Base-by-base conservation (phyloP, 306 rosid genomes). In the Clitoria ternatea region DNA sequence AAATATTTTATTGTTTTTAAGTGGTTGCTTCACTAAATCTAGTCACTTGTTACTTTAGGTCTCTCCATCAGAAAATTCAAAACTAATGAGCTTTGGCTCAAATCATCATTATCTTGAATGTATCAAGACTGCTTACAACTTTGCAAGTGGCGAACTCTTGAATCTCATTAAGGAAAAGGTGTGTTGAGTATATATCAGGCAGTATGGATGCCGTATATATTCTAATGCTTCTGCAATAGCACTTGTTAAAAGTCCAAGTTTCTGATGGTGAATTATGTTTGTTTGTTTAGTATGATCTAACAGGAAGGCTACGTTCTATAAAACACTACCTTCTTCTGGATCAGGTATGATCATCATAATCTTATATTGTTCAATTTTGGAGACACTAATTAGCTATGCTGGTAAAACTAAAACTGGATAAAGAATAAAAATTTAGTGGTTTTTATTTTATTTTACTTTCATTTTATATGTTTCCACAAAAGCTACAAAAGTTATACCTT, bases 291-390 rank as follows among this genome's bases (percentile, higher is more conserved):
- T 94, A 83, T 85, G 97, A 90, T 77, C 88, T 94, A 65, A 42
- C 85, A 44, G 98, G 95, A 85, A 94, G 86, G 84, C 84, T 94
- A 82, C 87, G 84, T 65, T 94, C 98, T 19, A 89, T 90, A 82
- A 94, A 90, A 82, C 98, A 90, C 78, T 94, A 89, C 77, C 98
- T 94, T 84, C 92, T 94, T 70, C 98, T 94, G 56, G 97, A 94
- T 85, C 98, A 94, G 98, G 98, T 94, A 84, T 76, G 67, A 22
- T 61, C 33, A 49, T 69, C 18, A 29, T 44, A 60, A 30, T 73
- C 69, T 66, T 72, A 14, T 36, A 37, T 3, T 65, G 48, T 79
- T 39, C 37, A 60, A 62, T 49, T 74, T 67, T 33, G 35, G 69
- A 36, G 66, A 20, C 37, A 35, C 7, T 61, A 44, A 67, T 30